Base-by-base conservation (phyloP, 805 yeast species). In the Candida ortonii region DNA sequence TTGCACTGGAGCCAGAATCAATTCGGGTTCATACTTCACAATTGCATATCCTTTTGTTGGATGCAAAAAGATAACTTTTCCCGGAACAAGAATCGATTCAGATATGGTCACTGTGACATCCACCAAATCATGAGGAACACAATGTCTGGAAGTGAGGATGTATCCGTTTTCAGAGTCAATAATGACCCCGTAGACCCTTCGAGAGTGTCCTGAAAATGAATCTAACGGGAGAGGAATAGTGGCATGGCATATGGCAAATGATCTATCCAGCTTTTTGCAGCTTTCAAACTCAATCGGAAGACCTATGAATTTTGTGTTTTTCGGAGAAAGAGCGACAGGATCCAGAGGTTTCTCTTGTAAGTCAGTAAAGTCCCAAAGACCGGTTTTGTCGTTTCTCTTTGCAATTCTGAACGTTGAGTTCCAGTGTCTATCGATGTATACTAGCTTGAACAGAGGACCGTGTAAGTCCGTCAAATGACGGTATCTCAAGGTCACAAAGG, bases 11-110 rank as follows among this genome's bases (percentile, higher is more conserved):
- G 95, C 89, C 15, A 71, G 56, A 11, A 89, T 81, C 32, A 86
- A 62, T 4, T 66, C 50, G 7, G 96, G 87, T 54, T 89, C 95
- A 57, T 86, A 89, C 55, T 84, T 76, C 16, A 89, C 68, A 37
- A 88, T 76, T 1, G 94, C 88, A 58, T 83, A 88, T 47, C 88
- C 88, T 48, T 82, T 85, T 22, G 85, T 76, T 21, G 97, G 96
- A 55, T 88, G 96, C 51, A 86, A 64, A 49, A 87, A 89, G 15
- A 78, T 78, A 16, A 88, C 93, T 43, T 77, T 69, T 1, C 82
- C 96, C 0, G 94, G 86, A 10, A 88, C 71, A 44, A 80, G 76
- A 15, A 85, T 75, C 1, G 95, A 82, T 44, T 89, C 96, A 4
- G 96, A 95, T 53, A 89, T 76, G 3, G 89, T 78, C 14, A 89